Percentiles rank a stretch among this genome's conserved stretches.
Conservation (phyloP, 2,329 filamentous ascomycete species). For the Cylindrodendrum hubeiense region DNA sequence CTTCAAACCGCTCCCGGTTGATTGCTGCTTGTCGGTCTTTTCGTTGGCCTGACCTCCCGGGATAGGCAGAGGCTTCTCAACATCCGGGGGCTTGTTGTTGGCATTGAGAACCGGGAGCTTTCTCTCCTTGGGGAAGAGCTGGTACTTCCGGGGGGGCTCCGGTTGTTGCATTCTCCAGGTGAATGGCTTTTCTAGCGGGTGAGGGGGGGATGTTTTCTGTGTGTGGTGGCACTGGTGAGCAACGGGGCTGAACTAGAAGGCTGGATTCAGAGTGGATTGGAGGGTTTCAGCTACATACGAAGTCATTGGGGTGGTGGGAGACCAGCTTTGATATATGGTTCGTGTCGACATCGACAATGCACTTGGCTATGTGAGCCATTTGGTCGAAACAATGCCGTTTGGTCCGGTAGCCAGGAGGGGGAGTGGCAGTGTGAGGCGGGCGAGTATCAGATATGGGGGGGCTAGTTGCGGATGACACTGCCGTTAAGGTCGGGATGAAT, state of each 20-base stretch:
- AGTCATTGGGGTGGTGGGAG: slow-evolving; percentile 59
- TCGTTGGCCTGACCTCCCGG: slow-evolving; percentile 57
- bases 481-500: slow-evolving; percentile 35
- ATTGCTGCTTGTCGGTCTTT: slow-evolving; percentile 52
- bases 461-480: slow-evolving; percentile 36
- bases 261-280: slow-evolving; percentile 22
- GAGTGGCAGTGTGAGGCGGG: slow-evolving; percentile 22
- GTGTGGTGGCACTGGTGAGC: slow-evolving; percentile 30
- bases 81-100: slow-evolving; percentile 63
- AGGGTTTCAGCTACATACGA: slow-evolving; percentile 50
- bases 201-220: slow-evolving; percentile 37
- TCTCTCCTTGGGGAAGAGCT: slow-evolving; percentile 69
- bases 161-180: slow-evolving; percentile 71
- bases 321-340: slow-evolving; percentile 65
- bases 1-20: slow-evolving; percentile 57
- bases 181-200: slow-evolving; percentile 62
- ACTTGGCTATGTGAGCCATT: slow-evolving; percentile 75
- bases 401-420: slow-evolving; percentile 35
- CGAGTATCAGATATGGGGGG: slow-evolving; percentile 43
- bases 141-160: slow-evolving; percentile 67
- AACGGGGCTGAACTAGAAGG: slow-evolving; percentile 11
- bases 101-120: slow-evolving; percentile 55
- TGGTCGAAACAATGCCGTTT: slow-evolving; percentile 42
- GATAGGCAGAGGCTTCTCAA: slow-evolving; percentile 62
- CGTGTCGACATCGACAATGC: slow-evolving; percentile 64